Conservation (phyloP, 768 basidiomycete species). For the Phlebiopsis gigantea region DNA sequence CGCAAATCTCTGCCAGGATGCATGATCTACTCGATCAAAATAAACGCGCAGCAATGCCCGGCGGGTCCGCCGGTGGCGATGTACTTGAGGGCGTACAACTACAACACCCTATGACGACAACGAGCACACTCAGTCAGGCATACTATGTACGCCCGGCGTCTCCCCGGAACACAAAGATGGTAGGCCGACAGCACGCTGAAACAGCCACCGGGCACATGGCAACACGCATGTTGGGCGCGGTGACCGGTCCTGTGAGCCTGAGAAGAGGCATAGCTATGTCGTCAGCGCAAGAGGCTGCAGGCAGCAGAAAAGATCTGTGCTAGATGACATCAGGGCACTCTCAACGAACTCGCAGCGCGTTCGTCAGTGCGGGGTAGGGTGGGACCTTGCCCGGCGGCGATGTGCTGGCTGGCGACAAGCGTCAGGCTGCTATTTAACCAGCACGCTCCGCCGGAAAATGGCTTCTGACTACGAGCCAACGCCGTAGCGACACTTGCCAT, state of each 20-base stretch:
- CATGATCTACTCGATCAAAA: too few relatives aligned
- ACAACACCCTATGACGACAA: too few relatives aligned
- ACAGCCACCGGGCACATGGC: background rate
- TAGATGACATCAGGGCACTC: background rate
- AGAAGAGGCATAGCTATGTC: background rate
- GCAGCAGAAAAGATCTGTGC: background rate
- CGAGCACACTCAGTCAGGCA: background rate
- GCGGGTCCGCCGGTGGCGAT: too few relatives aligned
- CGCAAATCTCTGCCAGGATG: too few relatives aligned
- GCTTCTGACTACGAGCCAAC: background rate
- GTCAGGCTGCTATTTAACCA: background rate
- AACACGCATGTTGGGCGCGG: background rate
- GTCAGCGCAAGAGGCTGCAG: background rate
- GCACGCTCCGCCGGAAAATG: background rate
- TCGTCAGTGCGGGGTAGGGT: slow-evolving; percentile 3
- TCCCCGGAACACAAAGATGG: background rate
- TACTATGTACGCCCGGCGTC: too few relatives aligned
- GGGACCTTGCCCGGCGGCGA: background rate
- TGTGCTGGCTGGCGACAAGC: background rate
- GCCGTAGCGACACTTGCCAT: background rate
- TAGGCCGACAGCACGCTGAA: background rate
- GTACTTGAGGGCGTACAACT: too few relatives aligned
- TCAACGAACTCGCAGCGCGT: background rate
- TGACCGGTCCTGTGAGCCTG: background rate
- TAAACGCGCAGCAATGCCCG: too few relatives aligned